Percentiles rank a stretch among this genome's conserved stretches.
These are phyloP conservation scores for Anisogramma anomala DNA, from an alignment of 2,329 filamentous ascomycete species.

Conservation along the genomic window DNA sequence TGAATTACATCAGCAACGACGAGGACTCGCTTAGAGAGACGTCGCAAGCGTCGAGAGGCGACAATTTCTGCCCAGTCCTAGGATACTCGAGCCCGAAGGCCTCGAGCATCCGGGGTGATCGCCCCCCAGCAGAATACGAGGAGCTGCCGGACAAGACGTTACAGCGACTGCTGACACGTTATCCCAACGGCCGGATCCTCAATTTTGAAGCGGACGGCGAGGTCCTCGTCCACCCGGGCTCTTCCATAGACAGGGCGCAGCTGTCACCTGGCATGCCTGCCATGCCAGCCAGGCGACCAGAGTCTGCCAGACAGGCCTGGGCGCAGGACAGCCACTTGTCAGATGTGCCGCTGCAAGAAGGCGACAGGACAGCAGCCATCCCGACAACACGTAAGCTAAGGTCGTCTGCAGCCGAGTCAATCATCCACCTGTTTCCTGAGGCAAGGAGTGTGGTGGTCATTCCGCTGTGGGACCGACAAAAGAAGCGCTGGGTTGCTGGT, in stretches of 20 bases:
- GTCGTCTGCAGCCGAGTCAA: conserved; percentile 21
- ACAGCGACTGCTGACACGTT: conserved; percentile 28
- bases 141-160: conserved; percentile 29
- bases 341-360: neutral
- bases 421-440: conserved; percentile 28
- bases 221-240: neutral
- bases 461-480: conserved; percentile 31
- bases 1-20: conserved; percentile 12
- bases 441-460: conserved; percentile 36
- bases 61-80: conserved; percentile 23
- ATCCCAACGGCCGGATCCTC: conserved; percentile 36
- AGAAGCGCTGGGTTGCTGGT: conserved; percentile 37
- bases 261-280: neutral
- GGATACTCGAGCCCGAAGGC: conserved; percentile 27
- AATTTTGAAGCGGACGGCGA: conserved; percentile 30
- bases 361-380: neutral
- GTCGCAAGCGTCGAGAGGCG: conserved; percentile 3
- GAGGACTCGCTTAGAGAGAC: conserved; percentile 8
- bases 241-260: conserved; percentile 19
- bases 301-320: conserved; percentile 1
- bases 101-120: conserved; percentile 24
- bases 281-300: neutral
- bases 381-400: conserved; percentile 10
- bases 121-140: conserved; percentile 12
- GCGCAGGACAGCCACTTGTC: conserved; percentile 1